Percentiles rank a stretch among this genome's conserved stretches.
Conservation (phyloP, 352 stramenopile species). For the Phytophthora pinifolia region DNA sequence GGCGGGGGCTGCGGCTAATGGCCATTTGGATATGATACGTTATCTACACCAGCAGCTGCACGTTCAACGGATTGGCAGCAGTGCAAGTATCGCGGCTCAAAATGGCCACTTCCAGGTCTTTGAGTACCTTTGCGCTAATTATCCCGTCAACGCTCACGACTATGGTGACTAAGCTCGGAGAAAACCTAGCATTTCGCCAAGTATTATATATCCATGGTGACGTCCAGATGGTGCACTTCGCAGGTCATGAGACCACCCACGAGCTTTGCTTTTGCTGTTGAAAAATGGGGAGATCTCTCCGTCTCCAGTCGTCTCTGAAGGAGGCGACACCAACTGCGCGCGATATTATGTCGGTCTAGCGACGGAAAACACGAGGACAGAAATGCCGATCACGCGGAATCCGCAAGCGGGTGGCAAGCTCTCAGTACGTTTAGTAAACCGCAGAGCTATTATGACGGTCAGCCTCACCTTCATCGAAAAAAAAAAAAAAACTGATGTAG, state of each 20-base stretch:
- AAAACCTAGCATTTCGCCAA: not conserved
- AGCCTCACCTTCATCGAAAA: too few relatives aligned
- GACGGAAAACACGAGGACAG: too few relatives aligned
- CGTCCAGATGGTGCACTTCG: not conserved
- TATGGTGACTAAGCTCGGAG: slow-evolving; percentile 8
- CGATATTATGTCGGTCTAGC: too few relatives aligned
- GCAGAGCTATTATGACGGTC: too few relatives aligned
- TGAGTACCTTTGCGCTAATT: slow-evolving; percentile 20
- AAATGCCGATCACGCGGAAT: too few relatives aligned
- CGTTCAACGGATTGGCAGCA: slow-evolving; percentile 16
- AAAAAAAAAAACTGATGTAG: too few relatives aligned
- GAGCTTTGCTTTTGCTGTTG: too few relatives aligned
- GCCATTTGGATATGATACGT: slow-evolving; percentile 17
- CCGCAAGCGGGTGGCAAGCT: too few relatives aligned
- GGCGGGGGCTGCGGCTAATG: slow-evolving; percentile 16
- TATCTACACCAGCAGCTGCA: slow-evolving; percentile 19
- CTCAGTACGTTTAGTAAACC: too few relatives aligned
- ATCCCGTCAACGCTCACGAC: slow-evolving; percentile 9
- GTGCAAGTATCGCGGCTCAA: slow-evolving; percentile 17
- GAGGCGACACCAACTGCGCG: too few relatives aligned
- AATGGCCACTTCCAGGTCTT: slow-evolving; percentile 19
- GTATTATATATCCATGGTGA: not conserved
- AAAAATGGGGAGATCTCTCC: too few relatives aligned
- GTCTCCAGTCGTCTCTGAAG: too few relatives aligned
- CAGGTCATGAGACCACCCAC: not conserved